Evolutionary conservation across 495 filamentous ascomycete genomes (phyloP), one percentile per base, ranked within the genome.

Genomic region (Rusavskia elegans): DNA sequence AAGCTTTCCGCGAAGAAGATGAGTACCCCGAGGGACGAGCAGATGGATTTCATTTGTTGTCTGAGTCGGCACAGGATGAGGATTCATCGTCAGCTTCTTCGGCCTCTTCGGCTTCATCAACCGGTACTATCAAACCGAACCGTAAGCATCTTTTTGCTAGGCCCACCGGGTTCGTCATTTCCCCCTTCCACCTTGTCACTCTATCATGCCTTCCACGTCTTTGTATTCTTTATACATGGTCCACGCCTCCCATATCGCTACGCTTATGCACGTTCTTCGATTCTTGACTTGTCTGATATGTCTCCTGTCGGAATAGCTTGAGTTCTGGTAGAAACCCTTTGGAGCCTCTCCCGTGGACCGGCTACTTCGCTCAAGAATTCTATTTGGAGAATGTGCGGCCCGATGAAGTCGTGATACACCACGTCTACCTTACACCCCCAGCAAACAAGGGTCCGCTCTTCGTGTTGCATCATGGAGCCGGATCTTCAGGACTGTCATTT

Each of bases 391-490:
- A 73, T 60, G 53, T 66, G 52, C 48, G 57, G 49, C 59, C 68
- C 25, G 55, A 61, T 9, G 52, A 66, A 20, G 66, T 66, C n/a
- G 75, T 85, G 30, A 78, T 73, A 45, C 82, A 87, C 66, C 90
- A 97, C 71, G 84, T 80, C 53, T 99, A 99, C 63, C 68, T 96
- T 29, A 94, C 72, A 7, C 71, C 75, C 3, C 78, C 77, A 2
- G 61, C 62, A 5, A 49, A 59, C 20, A 71, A 72, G 35, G 82
- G 81, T 0, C 89, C 90, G 0, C 74, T 99, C 5, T 90, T 95
- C 61, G 81, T 95, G 45, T 82, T 79, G 65, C 89, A 95, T 58
- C 89, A 95, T 66, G 89, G 89, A 19, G 89, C 86, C 39, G 89
- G 89, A 35, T 93, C 89, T 11, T 90, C 87, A 0, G 89, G 83